Evolutionary conservation across 176 grass and related monocot species (phyloP), one percentile per base, ranked within the genome.

Genomic region (Cymbopogon citratus): DNA sequence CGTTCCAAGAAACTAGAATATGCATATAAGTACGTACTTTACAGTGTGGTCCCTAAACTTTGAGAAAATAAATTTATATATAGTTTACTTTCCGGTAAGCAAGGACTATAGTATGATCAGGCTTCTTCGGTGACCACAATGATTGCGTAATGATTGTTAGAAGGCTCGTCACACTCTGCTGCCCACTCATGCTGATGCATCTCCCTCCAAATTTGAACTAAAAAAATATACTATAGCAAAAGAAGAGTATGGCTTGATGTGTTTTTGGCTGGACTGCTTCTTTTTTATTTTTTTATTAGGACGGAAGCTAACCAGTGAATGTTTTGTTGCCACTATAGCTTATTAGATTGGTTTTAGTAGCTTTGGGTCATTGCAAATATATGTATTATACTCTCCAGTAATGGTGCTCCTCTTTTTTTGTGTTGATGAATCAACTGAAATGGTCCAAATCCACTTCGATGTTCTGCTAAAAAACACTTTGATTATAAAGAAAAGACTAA

Each of bases 61-160:
- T 54, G 29, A 67, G 43, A 10, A 80, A 36, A 34, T 66, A 31
- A 4, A 66, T 4, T 34, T 14, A 4, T 8, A 43, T 46, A 5
- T 46, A 74, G 39, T 44, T 44, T 45, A 59, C 41, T 63, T 80
- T 73, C 33, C 28, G 12, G 76, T 79, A 49, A 48, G 39, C 27
- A 60, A 39, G 10, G 59, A 14, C 8, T 29, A 27, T 29, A 44
- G 12, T 46, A 27, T 44, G 21, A 29, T 5, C 10, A 4, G 45
- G 35, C 41, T 52, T 24, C 10, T 63, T 28, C 29, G 15, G 14
- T 35, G 3, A 34, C 4, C 19, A 68, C 46, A 62, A 84, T 80
- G 62, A 63, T 80, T 31, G 69, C 23, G 23, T 80, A 69, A 75
- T 76, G 63, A 85, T 85, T 79, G n/a, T 46, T 69, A 69, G 39